Evolutionary conservation across 306 rosid species (phyloP), one percentile per base, ranked within the genome.

Genomic region (Pueraria montana): DNA sequence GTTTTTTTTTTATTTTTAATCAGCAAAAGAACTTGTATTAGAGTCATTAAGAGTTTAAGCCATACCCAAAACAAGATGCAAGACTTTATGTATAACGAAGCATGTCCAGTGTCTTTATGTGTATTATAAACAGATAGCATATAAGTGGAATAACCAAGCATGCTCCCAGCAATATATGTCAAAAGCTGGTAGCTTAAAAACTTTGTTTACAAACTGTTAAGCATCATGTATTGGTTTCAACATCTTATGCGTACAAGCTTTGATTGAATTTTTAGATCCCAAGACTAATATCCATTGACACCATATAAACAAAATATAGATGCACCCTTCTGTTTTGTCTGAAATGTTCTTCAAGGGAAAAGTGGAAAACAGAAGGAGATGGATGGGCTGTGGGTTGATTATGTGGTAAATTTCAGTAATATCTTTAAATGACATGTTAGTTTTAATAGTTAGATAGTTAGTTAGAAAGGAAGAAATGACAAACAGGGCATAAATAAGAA

Each of bases 31-130:
- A n/a, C n/a, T n/a, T n/a, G n/a, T n/a, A n/a, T n/a, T n/a, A n/a
- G n/a, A n/a, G n/a, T n/a, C n/a, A n/a, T n/a, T n/a, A n/a, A n/a
- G n/a, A n/a, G n/a, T n/a, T n/a, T 76, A 46, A 36, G 45, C 7
- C 18, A 67, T 40, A 18, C 36, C 74, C 80, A 65, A 43, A 63
- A 82, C 26, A 78, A 53, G 49, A 67, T 26, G 20, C 58, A 21
- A 73, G 50, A 73, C 13, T 52, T 71, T 38, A 58, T 36, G 46
- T 21, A 46, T 58, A 10, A 49, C 0, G 12, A 84, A 70, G 59
- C 46, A 45, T 24, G n/a, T 40, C 16, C 14, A 27, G 42, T 43
- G 53, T 27, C 8, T 49, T 40, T 43, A 32, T 48, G 26, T n/a
- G 75, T 56, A 24, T 62, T 71, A 38, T 36, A n/a, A 36, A 48